phyloP scores from a whole-genome alignment of 805 yeast genomes.

The Nematodospora valgi region DNA sequence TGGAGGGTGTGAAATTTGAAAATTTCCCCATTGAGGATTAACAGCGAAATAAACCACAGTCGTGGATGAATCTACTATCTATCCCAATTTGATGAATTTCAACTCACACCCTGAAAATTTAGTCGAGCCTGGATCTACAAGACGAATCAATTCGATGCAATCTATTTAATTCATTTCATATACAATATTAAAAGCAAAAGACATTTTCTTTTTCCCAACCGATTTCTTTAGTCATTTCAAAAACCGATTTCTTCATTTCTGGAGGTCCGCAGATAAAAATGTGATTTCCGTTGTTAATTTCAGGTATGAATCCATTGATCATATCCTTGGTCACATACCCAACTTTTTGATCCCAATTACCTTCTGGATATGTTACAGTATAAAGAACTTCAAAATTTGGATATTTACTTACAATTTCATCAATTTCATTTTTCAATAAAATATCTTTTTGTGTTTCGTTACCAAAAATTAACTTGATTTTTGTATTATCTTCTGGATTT shows the following conservation, averaged over 20 bases:
- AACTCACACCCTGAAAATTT: too few relatives aligned
- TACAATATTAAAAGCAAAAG: slow-evolving; percentile 56
- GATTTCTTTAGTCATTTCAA: slow-evolving; percentile 49
- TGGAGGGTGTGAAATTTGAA: too few relatives aligned
- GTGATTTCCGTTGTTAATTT: slow-evolving; percentile 45
- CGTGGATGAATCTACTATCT: too few relatives aligned
- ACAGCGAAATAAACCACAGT: too few relatives aligned
- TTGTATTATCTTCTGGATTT: slow-evolving; percentile 62
- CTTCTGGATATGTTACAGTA: slow-evolving; percentile 47
- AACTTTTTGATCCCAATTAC: slow-evolving; percentile 53
- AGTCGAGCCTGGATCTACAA: too few relatives aligned
- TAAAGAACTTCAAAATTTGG: slow-evolving; percentile 63
- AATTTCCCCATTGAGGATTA: too few relatives aligned
- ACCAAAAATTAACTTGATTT: slow-evolving; percentile 61
- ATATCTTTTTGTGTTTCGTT: slow-evolving; percentile 78
- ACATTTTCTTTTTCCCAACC: slow-evolving; percentile 58
- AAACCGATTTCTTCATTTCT: slow-evolving; percentile 55
- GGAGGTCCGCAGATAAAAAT: slow-evolving; percentile 75
- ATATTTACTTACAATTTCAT: slow-evolving; percentile 60
- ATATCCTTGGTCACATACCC: slow-evolving; percentile 63
- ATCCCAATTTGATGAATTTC: too few relatives aligned
- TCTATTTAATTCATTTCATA: too few relatives aligned
- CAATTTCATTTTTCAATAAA: slow-evolving; percentile 66
- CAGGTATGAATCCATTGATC: slow-evolving; percentile 52
- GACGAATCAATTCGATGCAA: neutral